Evolutionary conservation across 2,329 filamentous ascomycete species (phyloP).

Genomic region (Aciculosporium take): DNA sequence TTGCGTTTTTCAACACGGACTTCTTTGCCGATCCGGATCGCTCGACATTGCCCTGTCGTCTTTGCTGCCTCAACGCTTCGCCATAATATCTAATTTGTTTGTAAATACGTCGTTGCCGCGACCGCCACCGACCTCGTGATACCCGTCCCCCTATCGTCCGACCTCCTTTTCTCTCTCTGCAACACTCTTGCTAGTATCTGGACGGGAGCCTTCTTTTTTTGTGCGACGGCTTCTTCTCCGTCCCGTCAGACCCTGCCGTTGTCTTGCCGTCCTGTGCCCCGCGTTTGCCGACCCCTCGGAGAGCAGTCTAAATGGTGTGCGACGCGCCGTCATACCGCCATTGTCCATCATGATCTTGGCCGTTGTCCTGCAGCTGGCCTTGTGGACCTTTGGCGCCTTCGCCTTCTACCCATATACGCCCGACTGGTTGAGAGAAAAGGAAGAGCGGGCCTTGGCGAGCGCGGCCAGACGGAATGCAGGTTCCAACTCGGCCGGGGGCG

Average conservation of each 20-base stretch:
- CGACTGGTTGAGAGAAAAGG: slow-evolving; percentile 18
- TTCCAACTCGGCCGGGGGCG: slow-evolving; percentile 7
- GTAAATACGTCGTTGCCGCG: too few species aligned
- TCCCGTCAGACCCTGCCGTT: neutral
- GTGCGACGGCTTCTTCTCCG: neutral
- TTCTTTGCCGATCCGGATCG: too few species aligned
- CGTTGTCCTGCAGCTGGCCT: slow-evolving; percentile 28
- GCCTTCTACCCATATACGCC: slow-evolving; percentile 36
- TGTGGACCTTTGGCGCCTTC: slow-evolving; percentile 30
- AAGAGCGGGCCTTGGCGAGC: slow-evolving; percentile 8
- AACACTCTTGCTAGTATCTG: too few species aligned
- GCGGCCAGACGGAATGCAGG: slow-evolving; percentile 14
- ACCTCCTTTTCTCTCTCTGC: too few species aligned
- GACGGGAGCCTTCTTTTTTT: too few species aligned
- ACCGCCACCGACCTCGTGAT: too few species aligned
- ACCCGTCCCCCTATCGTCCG: too few species aligned
- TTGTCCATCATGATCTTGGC: slow-evolving; percentile 26
- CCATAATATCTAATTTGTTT: too few species aligned
- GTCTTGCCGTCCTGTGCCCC: neutral
- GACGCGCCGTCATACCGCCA: slow-evolving; percentile 1
- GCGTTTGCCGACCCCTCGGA: neutral
- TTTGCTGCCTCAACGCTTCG: too few species aligned
- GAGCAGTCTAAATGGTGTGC: slow-evolving; percentile 2
- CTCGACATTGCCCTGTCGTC: too few species aligned
- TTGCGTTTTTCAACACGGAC: too few species aligned